Evolutionary conservation across 2,329 filamentous ascomycete species (phyloP), one percentile per base, ranked within the genome.

Genomic region (Trichoderma sp.): DNA sequence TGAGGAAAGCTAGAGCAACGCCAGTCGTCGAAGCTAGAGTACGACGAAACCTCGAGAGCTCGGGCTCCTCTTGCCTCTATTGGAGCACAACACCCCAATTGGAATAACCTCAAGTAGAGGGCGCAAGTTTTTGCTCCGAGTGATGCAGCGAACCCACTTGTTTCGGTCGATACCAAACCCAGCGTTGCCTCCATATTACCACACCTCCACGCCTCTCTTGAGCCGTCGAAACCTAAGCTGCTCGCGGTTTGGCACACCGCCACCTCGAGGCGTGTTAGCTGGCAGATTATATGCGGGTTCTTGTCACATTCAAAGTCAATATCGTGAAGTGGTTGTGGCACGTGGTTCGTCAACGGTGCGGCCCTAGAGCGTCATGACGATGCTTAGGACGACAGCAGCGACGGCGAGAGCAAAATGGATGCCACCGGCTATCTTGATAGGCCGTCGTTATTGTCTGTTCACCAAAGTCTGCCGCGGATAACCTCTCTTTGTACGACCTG

Each of bases 271-370:
- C 39, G 30, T 63, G 34, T 26, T 68, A 59, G 36, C 55, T 17
- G 17, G 28, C 53, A 32, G 53, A 32, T 23, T 43, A 5, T 34
- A 26, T 26, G 36, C 34, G 34, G 12, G 17, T 59, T 23, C 26
- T 32, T 43, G 26, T 34, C 34, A 68, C 36, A 50, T 39, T 28
- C 58, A 9, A 30, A 34, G 20, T 53, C n/a, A 53, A 69, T 20
- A 9, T 64, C 47, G 53, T 20, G 43, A 67, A 39, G 58, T 20
- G n/a, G 15, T 20, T 47, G 65, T 43, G 67, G 70, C 77, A 78
- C 77, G 77, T 78, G 77, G 77, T 69, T 76, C 71, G 72, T 73
- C 68, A 74, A 75, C 73, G 76, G 77, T 78, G 77, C 77, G 77
- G 77, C 73, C 73, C 76, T 77, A 78, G 73, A 76, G 75, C 61